Base-by-base conservation (phyloP, 148 eudicot genomes). In the Chenopodium album region DNA sequence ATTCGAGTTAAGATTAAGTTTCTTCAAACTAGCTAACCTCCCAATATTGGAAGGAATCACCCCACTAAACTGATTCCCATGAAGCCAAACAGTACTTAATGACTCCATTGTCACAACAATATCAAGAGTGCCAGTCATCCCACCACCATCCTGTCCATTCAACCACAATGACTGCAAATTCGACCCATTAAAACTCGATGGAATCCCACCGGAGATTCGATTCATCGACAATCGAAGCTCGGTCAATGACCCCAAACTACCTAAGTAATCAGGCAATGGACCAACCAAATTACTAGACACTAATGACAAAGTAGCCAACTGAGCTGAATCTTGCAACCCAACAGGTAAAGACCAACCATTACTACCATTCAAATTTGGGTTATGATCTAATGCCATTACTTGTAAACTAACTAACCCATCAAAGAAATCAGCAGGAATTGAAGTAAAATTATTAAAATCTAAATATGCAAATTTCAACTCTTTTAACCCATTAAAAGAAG, bases 41-140 rank as follows among this genome's bases (percentile, higher is more conserved):
- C 92, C 94, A 73, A 94, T 89, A 54, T 79, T 79, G 20, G 76
- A 79, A 0, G 99, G 99, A 47, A 97, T 91, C 79, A 88, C 80
- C 76, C 98, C 99, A 56, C 88, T 91, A 82, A 97, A 97, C 77
- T 79, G 83, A 84, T 97, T 97, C 69, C 99, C 99, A 83, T 97
- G 99, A 78, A 97, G 99, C 98, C 98, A 97, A 69, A 90, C 88
- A 85, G 91, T 92, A 56, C 91, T 83, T 77, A 97, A 85, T 16
- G 97, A 94, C n/a, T 32, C 85, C 94, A 97, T 94, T 14, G 91
- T 90, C 14, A 86, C 86, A 71, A 92, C 82, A 23, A 90, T 76
- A 85, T 94, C 99, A 75, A 97, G 84, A 26, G 94, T 78, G 8
- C 99, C 99, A 11, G 79, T 88, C 97, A 97, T 86, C 48, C 93